These are phyloP conservation scores for Leishmania aethiopica DNA, from an alignment of 208 protist genomes.

Conservation along the genomic window DNA sequence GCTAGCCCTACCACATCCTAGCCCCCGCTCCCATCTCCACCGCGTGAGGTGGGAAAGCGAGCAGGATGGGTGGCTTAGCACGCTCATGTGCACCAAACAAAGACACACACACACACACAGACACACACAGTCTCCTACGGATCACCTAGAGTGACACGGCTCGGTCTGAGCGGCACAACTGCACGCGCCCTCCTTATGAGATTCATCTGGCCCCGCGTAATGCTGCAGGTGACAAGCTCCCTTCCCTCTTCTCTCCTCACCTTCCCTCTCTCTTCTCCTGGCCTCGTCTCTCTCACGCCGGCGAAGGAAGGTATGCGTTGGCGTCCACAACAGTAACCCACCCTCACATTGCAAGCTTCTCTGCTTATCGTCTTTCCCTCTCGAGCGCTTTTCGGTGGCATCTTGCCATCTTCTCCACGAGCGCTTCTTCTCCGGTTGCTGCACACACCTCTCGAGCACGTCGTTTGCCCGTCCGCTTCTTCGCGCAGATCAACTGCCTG, in stretches of 20 bases:
- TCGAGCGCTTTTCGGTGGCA: background rate
- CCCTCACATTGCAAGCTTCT: background rate
- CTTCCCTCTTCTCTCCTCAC: background rate
- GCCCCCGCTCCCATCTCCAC: background rate
- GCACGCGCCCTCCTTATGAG: background rate
- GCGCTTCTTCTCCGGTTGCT: background rate
- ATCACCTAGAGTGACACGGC: background rate
- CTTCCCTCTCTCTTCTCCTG: background rate
- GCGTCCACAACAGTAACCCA: too few species aligned
- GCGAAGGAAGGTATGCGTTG: background rate
- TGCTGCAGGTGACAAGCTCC: background rate
- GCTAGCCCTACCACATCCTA: background rate
- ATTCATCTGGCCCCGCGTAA: background rate
- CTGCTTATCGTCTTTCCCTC: background rate
- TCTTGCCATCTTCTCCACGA: background rate
- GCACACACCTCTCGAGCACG: background rate
- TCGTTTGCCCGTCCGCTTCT: background rate
- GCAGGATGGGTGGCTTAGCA: background rate
- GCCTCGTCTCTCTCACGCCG: background rate
- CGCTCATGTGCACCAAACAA: background rate
- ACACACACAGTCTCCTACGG: background rate
- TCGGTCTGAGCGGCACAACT: background rate
- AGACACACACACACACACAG: background rate
- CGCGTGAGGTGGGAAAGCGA: background rate
- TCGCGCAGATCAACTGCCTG: background rate